Conservation (phyloP, 176 grass and related monocot genomes). For the Thinopyrum elongatum region DNA sequence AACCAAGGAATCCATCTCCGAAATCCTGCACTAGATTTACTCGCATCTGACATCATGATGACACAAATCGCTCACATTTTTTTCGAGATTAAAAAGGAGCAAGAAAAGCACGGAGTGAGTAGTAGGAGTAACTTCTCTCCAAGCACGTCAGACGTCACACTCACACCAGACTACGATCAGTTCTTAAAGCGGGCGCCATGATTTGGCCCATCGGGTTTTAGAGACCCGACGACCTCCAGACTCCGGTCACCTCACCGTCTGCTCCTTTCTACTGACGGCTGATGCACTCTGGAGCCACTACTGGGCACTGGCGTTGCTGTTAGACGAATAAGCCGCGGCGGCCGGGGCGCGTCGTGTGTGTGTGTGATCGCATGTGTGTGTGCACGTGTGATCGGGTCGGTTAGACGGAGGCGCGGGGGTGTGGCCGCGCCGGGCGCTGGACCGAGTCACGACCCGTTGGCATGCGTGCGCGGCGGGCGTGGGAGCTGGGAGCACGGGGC, state of each 20-base stretch:
- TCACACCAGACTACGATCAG: conserved; percentile 19
- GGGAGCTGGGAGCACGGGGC: no score
- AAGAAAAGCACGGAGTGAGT: neutral
- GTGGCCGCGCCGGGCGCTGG: no score
- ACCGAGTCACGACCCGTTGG: no score
- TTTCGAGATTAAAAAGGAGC: neutral
- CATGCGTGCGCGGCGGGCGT: no score
- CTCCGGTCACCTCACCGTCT: neutral
- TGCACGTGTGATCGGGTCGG: no score
- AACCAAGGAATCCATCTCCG: conserved; percentile 9
- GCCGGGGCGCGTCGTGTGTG: no score
- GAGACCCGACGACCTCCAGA: neutral
- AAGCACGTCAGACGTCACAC: neutral
- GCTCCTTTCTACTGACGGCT: neutral
- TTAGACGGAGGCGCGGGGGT: no score
- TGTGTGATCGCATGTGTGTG: no score
- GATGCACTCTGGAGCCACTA: neutral
- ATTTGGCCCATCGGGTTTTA: conserved; percentile 31
- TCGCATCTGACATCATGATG: conserved; percentile 26
- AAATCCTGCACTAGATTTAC: conserved; percentile 31
- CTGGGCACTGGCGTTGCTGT: neutral
- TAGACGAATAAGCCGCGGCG: no score
- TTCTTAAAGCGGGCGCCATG: conserved; percentile 25
- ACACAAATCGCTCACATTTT: conserved; percentile 39
- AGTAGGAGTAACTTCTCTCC: neutral